Evolutionary conservation across 2,329 filamentous ascomycete species (phyloP).

Genomic region (Paraphoma chrysanthemicola): DNA sequence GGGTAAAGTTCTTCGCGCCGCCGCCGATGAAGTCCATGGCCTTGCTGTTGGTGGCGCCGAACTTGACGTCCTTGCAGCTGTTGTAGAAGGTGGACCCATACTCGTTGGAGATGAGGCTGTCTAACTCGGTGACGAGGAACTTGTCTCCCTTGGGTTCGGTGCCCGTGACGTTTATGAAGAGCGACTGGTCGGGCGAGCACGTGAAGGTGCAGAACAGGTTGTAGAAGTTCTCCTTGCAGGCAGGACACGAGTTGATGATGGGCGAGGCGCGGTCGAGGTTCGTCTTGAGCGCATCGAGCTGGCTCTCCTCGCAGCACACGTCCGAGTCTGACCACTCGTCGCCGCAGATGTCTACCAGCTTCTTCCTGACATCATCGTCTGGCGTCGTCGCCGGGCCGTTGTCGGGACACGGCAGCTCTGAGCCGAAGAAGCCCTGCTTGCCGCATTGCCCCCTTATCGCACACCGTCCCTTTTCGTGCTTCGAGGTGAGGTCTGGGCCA

Average conservation of each 20-base stretch:
- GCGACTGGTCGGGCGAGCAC: constrained; percentile 93
- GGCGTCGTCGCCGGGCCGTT: constrained; percentile 83
- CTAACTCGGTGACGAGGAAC: constrained; percentile 82
- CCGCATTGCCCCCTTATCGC: constrained; percentile 92
- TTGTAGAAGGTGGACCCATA: constrained; percentile 91
- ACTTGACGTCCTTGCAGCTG: constrained; percentile 99
- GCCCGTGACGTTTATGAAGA: constrained; percentile 91
- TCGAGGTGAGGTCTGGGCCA: constrained; percentile 50
- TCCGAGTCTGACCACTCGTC: constrained; percentile 82
- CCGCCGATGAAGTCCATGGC: constrained; percentile 97
- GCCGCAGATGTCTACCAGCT: constrained; percentile 86
- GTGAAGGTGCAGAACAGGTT: constrained; percentile 98
- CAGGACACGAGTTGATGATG: constrained; percentile 91
- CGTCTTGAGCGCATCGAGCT: constrained; percentile 80
- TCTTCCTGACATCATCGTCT: constrained; percentile 72
- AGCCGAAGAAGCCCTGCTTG: constrained; percentile 87
- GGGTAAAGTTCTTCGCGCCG: constrained; percentile 86
- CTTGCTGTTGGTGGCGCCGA: constrained; percentile 89
- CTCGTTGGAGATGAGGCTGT: constrained; percentile 83
- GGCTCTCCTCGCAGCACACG: constrained; percentile 83
- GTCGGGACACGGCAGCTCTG: constrained; percentile 89
- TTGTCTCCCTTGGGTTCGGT: constrained; percentile 68
- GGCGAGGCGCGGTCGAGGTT: constrained; percentile 87
- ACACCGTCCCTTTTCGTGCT: constrained; percentile 86
- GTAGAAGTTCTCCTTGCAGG: constrained; percentile 98